Base-by-base conservation (phyloP, 2,329 filamentous ascomycete genomes). In the Furcasterigmium sp. region DNA sequence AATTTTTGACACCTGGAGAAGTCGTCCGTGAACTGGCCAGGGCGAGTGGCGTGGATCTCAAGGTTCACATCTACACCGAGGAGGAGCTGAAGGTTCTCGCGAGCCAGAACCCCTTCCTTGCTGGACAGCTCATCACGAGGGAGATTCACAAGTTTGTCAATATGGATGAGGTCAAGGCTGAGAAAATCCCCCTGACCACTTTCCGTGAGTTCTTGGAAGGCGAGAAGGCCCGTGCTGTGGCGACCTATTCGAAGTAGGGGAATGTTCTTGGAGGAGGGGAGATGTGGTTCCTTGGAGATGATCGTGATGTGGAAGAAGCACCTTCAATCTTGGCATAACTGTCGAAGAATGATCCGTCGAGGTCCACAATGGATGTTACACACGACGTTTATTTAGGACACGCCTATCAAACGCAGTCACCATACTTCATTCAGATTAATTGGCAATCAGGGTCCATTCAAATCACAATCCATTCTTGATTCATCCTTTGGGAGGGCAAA, bases 201-300 rank as follows among this genome's bases (percentile, higher is more conserved):
- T 70, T 77, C 44, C 52, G 60, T 14, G 50, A 58, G 18, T 77
- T 69, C 39, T 41, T 75, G 30, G 52, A 61, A 42, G 56, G 63
- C 36, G 66, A 76, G 55, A 62, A 61, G 46, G 54, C 50, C 1
- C 44, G 39, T 4, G 46, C 68, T 5, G 43, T n/a, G 29, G 29
- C 5, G 7, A 32, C 29, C 15, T 32, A n/a, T 32, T 11, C 29
- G 7, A 26, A 26, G 23, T 26, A 26, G 23, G 11, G 23, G n/a
- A n/a, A n/a, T n/a, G n/a, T n/a, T n/a, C n/a, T n/a, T n/a, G n/a
- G n/a, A n/a, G n/a, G n/a, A n/a, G n/a, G n/a, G n/a, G n/a, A n/a
- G n/a, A n/a, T n/a, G n/a, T n/a, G n/a, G n/a, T n/a, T n/a, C n/a
- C n/a, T n/a, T n/a, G n/a, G n/a, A n/a, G n/a, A n/a, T n/a, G n/a